Evolutionary conservation across 495 filamentous ascomycete genomes (phyloP).

Genomic region (Podospora pseudocomata): DNA sequence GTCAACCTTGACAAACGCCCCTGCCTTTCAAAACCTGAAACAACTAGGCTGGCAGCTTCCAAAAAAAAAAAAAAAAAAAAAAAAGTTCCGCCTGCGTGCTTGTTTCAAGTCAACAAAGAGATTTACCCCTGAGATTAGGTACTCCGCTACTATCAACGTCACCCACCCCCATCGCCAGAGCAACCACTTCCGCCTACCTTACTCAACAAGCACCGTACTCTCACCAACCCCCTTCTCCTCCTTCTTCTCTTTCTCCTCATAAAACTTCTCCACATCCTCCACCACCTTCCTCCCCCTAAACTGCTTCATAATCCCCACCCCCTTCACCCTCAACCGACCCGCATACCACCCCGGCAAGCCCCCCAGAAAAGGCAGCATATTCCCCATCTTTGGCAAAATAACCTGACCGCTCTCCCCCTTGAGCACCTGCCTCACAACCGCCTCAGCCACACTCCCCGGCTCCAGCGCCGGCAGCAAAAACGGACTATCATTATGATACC

Average conservation of each 20-base stretch:
- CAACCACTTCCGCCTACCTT: conserved; percentile 1
- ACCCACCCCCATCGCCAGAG: neutral
- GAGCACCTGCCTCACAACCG: conserved; percentile 57
- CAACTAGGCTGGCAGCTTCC: neutral
- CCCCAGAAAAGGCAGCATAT: conserved; percentile 31
- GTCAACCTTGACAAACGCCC: neutral
- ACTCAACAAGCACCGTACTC: conserved; percentile 35
- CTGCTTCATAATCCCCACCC: conserved; percentile 41
- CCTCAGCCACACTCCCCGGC: conserved; percentile 63
- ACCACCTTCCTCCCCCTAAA: conserved; percentile 49
- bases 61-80: neutral
- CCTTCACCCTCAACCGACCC: conserved; percentile 32
- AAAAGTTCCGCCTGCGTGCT: neutral
- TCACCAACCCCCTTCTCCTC: conserved; percentile 19
- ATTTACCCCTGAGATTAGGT: neutral
- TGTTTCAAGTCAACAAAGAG: neutral
- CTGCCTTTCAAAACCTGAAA: neutral
- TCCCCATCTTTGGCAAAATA: conserved; percentile 47
- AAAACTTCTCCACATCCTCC: conserved; percentile 42
- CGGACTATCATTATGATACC: conserved; percentile 49
- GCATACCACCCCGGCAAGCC: conserved; percentile 48
- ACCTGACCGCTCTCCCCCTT: conserved; percentile 56
- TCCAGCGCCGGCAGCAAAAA: conserved; percentile 56
- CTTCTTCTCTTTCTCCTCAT: conserved; percentile 34
- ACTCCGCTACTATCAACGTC: neutral